phyloP scores from a whole-genome alignment of 768 basidiomycete genomes.

The Strobilomyces confusus region DNA sequence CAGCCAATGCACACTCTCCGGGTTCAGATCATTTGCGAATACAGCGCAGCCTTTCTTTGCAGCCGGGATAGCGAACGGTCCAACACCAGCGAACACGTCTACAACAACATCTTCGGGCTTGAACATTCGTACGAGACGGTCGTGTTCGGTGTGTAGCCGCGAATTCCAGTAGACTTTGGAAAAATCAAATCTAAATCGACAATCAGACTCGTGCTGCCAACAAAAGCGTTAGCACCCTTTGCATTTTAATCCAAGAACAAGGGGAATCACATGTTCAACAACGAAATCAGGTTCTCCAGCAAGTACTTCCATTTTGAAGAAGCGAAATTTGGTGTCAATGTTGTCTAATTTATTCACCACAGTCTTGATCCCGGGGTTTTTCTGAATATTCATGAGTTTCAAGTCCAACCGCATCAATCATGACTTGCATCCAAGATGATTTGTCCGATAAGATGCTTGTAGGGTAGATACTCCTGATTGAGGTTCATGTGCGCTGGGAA shows the following conservation, averaged over 20 bases:
- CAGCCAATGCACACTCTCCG: conserved; percentile 77
- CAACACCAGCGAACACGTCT: conserved; percentile 96
- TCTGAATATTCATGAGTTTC: conserved; percentile 44
- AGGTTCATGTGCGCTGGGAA: conserved; percentile 85
- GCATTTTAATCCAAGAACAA: background rate
- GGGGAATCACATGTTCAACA: conserved; percentile 74
- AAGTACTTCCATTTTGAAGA: conserved; percentile 95
- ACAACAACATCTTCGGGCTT: conserved; percentile 74
- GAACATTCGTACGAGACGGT: conserved; percentile 75
- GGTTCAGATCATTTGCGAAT: conserved; percentile 93
- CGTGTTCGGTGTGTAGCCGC: conserved; percentile 87
- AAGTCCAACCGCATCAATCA: background rate
- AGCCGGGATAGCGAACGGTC: conserved; percentile 92
- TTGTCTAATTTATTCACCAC: conserved; percentile 93
- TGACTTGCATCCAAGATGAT: conserved; percentile 80
- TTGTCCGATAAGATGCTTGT: conserved; percentile 87
- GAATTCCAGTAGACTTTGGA: conserved; percentile 98
- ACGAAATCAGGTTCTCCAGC: conserved; percentile 87
- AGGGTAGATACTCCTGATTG: conserved; percentile 85
- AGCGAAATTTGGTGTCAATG: conserved; percentile 83
- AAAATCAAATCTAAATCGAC: conserved; percentile 91
- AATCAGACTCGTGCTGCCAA: conserved; percentile 74
- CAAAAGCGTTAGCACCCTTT: conserved; percentile 1
- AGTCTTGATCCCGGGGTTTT: conserved; percentile 78
- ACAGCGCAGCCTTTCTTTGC: conserved; percentile 89